Conservation (phyloP, 1,284 basidiomycete genomes). For the Cryptococcus sp. region DNA sequence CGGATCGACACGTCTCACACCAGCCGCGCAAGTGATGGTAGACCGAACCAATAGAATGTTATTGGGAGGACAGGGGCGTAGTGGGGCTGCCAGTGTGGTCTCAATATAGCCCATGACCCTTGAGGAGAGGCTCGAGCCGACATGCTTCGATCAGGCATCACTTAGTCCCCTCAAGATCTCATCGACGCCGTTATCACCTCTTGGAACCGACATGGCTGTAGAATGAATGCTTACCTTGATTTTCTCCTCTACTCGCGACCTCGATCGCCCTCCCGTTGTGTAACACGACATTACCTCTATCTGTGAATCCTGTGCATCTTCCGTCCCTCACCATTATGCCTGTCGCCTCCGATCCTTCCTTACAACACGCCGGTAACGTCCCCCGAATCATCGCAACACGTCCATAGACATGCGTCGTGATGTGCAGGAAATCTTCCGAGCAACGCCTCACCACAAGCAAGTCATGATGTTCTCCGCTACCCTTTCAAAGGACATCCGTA, state of each 20-base stretch:
- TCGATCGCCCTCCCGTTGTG: not conserved
- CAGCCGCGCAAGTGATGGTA: not conserved
- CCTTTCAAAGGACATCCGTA: constrained; percentile 92
- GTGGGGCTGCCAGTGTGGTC: not conserved
- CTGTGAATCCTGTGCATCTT: not conserved
- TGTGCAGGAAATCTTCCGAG: constrained; percentile 99
- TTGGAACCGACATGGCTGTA: not conserved
- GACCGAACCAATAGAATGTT: not conserved
- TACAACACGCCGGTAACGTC: not conserved
- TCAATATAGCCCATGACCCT: constrained; percentile 8
- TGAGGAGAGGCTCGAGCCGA: constrained; percentile 8
- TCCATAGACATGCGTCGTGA: constrained; percentile 97
- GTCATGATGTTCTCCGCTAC: constrained; percentile 99
- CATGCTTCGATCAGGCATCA: too few species aligned
- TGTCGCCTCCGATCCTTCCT: not conserved
- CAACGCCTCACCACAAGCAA: constrained; percentile 99
- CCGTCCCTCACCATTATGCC: not conserved
- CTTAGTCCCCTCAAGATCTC: too few species aligned
- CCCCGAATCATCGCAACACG: constrained; percentile 2
- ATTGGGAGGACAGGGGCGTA: not conserved
- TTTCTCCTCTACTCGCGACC: constrained; percentile 10
- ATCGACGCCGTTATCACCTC: too few species aligned
- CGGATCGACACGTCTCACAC: not conserved
- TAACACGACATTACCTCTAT: not conserved
- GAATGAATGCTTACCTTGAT: constrained; percentile 24